phyloP scores from a whole-genome alignment of 129 eudicot species.

The Erigeron canadensis region DNA sequence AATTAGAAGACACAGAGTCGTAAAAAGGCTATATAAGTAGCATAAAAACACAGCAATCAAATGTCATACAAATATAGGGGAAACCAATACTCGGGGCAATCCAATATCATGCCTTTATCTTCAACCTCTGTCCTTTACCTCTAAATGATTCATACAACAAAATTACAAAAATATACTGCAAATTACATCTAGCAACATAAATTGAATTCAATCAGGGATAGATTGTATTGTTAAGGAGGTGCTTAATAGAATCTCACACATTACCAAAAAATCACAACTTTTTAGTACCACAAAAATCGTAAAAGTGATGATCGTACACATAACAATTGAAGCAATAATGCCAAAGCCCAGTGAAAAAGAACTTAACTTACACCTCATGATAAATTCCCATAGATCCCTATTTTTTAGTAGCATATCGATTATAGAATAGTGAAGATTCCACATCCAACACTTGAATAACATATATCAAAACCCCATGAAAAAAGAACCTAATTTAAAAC shows the following conservation, averaged over 20 bases:
- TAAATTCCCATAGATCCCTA: too few species aligned
- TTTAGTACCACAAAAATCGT: neutral
- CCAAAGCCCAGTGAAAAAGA: too few species aligned
- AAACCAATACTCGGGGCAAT: neutral
- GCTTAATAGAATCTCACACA: neutral
- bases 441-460: too few species aligned
- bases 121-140: constrained; percentile 19
- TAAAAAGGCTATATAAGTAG: neutral
- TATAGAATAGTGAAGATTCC: too few species aligned
- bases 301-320: too few species aligned
- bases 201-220: constrained; percentile 3
- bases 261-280: too few species aligned
- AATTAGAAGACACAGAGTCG: neutral
- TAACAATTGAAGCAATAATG: too few species aligned
- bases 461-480: too few species aligned
- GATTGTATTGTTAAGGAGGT: neutral
- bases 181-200: constrained; percentile 10
- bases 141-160: constrained; percentile 4
- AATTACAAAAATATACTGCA: neutral
- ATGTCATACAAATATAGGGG: constrained; percentile 9
- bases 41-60: neutral
- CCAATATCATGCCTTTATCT: constrained; percentile 14
- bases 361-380: too few species aligned
- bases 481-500: too few species aligned
- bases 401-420: too few species aligned